Percentiles rank a stretch among this genome's conserved stretches.
Evolutionary conservation across 306 rosid genomes (phyloP).

Genomic region (Rosa rugosa): DNA sequence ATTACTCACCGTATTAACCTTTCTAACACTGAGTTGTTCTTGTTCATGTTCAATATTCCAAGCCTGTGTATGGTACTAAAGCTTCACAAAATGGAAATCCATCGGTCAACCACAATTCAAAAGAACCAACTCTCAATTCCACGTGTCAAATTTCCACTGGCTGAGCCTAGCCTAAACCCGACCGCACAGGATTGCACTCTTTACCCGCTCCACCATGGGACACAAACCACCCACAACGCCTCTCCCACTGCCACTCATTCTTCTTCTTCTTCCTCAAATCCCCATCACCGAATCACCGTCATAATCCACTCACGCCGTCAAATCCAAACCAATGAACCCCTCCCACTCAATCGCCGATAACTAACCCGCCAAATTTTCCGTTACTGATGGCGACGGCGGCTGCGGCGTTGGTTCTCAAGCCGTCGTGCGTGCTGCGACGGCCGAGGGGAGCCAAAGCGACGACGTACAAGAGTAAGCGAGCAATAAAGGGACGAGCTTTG

Average conservation of each 20-base stretch:
- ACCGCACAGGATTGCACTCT: neutral
- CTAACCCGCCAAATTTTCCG: neutral
- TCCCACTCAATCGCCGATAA: neutral
- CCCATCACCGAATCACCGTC: neutral
- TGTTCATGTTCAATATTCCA: neutral
- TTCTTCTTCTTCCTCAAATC: neutral
- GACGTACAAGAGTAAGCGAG: conserved; percentile 25
- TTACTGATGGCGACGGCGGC: conserved; percentile 34
- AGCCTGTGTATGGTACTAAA: neutral
- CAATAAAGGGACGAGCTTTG: conserved; percentile 33
- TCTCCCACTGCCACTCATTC: neutral
- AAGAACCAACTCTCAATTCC: too few relatives aligned
- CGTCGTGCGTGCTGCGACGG: conserved; percentile 25
- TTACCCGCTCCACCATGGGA: neutral
- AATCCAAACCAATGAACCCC: neutral
- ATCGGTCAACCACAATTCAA: neutral
- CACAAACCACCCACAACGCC: neutral
- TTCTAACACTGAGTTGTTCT: neutral
- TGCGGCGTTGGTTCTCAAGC: conserved; percentile 37
- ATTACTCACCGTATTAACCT: neutral
- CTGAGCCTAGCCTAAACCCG: neutral
- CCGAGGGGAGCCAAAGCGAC: conserved; percentile 21
- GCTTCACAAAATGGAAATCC: too few relatives aligned
- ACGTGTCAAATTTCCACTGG: neutral
- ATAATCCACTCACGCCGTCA: conserved; percentile 5